A percentile compares a stretch with the other conserved stretches of the same genome.
phyloP scores from a whole-genome alignment of 129 eudicot genomes.

The Escallonia rubra region DNA sequence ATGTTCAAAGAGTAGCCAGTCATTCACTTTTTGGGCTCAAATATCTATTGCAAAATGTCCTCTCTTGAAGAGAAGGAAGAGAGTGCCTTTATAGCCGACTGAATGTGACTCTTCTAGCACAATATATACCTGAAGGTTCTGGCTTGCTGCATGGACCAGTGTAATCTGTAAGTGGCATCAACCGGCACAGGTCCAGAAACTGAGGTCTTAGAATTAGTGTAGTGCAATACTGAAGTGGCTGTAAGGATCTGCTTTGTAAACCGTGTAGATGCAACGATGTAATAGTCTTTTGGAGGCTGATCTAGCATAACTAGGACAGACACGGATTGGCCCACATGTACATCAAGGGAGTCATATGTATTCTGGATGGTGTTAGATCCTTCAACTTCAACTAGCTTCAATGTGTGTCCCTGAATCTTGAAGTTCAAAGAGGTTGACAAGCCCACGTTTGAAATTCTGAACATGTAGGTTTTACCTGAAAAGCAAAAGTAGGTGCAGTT shows the following conservation, averaged over 20 bases:
- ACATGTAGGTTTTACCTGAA: conserved; percentile 93
- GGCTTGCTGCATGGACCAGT: conserved; percentile 91
- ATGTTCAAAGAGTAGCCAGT: too few species aligned
- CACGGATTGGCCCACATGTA: conserved; percentile 93
- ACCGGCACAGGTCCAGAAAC: conserved; percentile 85
- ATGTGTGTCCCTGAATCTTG: conserved; percentile 81
- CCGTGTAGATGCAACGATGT: conserved; percentile 83
- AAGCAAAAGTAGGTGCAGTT: neutral
- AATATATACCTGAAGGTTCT: conserved; percentile 54
- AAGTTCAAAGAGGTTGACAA: conserved; percentile 78
- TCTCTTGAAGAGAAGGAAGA: neutral
- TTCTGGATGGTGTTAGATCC: conserved; percentile 84
- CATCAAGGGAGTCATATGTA: conserved; percentile 68
- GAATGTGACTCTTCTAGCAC: too few species aligned
- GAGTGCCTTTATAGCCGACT: neutral
- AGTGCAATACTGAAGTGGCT: conserved; percentile 63
- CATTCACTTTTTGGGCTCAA: too few species aligned
- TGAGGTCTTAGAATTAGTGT: conserved; percentile 55
- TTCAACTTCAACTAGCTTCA: conserved; percentile 95
- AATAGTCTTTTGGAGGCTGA: conserved; percentile 82
- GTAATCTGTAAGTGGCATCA: conserved; percentile 49
- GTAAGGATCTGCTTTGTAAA: conserved; percentile 58
- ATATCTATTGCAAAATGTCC: too few species aligned
- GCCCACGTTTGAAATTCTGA: conserved; percentile 86
- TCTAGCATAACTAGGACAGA: conserved; percentile 80